Conservation (phyloP, 1,139 yeast species). For the Candida tunisiensis region DNA sequence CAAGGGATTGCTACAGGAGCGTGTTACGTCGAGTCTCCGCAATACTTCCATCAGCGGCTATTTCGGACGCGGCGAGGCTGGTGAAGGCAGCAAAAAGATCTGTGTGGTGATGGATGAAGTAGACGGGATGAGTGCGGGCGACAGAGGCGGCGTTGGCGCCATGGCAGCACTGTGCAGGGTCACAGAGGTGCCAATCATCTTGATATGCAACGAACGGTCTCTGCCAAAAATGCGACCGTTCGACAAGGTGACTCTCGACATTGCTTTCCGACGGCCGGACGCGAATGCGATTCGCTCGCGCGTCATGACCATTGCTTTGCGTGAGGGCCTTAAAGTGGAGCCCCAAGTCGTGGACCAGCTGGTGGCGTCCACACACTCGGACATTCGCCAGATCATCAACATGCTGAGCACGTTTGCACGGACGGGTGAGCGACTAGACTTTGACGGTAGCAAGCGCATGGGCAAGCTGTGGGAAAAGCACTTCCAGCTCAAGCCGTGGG, state of each 20-base stretch:
- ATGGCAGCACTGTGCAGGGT: conserved; percentile 74
- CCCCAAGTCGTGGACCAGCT: conserved; percentile 71
- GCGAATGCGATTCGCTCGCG: conserved; percentile 70
- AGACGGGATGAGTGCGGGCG: conserved; percentile 99
- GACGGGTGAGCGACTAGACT: conserved; percentile 46
- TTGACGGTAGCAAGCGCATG: conserved; percentile 30
- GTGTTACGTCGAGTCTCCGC: conserved; percentile 53
- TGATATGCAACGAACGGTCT: conserved; percentile 85
- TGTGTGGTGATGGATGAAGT: conserved; percentile 97
- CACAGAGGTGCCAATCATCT: conserved; percentile 77
- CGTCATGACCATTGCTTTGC: conserved; percentile 75
- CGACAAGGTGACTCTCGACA: conserved; percentile 67
- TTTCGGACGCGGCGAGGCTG: conserved; percentile 26
- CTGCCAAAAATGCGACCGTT: conserved; percentile 94
- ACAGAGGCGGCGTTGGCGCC: conserved; percentile 96
- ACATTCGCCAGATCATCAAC: conserved; percentile 88
- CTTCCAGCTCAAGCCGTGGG: conserved; percentile 71
- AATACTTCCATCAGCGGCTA: conserved; percentile 78
- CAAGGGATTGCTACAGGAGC: conserved; percentile 51
- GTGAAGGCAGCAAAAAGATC: conserved; percentile 27
- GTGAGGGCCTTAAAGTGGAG: conserved; percentile 70
- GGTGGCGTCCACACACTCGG: conserved; percentile 74
- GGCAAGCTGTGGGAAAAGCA: conserved; percentile 76
- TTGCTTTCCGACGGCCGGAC: conserved; percentile 80
- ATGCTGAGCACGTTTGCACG: conserved; percentile 65